phyloP scores from a whole-genome alignment of 2,329 filamentous ascomycete genomes.

The Phialophora expanda region DNA sequence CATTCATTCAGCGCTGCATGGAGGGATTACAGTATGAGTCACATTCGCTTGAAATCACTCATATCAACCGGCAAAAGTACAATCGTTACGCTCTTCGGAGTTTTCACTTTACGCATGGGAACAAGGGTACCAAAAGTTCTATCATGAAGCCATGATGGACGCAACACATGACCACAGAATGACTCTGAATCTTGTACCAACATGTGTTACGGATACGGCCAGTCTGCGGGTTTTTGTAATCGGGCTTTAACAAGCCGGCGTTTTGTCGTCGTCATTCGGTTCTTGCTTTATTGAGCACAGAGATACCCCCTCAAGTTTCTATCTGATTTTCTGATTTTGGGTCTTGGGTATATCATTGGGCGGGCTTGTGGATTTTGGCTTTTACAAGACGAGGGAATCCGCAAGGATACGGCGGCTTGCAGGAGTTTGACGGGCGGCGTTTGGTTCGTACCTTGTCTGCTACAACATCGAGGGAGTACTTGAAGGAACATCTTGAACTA shows the following conservation, averaged over 20 bases:
- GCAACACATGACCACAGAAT: slow-evolving; percentile 25
- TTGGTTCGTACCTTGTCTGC: background rate
- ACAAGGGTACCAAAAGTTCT: slow-evolving; percentile 20
- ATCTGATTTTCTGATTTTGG: background rate
- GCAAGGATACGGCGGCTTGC: slow-evolving; percentile 4
- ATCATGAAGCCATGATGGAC: slow-evolving; percentile 27
- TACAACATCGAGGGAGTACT: slow-evolving; percentile 2
- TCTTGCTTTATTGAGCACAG: slow-evolving; percentile 16
- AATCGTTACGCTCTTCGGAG: slow-evolving; percentile 13
- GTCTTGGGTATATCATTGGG: background rate
- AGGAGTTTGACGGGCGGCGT: slow-evolving; percentile 2
- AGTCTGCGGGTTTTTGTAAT: slow-evolving; percentile 9
- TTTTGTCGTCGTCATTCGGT: slow-evolving; percentile 7
- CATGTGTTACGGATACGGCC: slow-evolving; percentile 18
- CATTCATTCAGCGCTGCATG: slow-evolving; percentile 20
- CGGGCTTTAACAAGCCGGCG: slow-evolving; percentile 1
- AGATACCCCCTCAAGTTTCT: slow-evolving; percentile 19
- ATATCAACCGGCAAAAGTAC: slow-evolving; percentile 13
- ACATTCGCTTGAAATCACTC: slow-evolving; percentile 17
- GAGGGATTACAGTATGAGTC: slow-evolving; percentile 24
- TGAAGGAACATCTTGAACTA: slow-evolving; percentile 2
- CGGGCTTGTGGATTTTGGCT: background rate
- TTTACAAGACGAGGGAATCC: slow-evolving; percentile 1
- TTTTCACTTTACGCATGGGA: slow-evolving; percentile 20
- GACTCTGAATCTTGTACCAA: slow-evolving; percentile 25